Base-by-base conservation (phyloP, 805 yeast species). In the Schizosaccharomyces lindneri region DNA sequence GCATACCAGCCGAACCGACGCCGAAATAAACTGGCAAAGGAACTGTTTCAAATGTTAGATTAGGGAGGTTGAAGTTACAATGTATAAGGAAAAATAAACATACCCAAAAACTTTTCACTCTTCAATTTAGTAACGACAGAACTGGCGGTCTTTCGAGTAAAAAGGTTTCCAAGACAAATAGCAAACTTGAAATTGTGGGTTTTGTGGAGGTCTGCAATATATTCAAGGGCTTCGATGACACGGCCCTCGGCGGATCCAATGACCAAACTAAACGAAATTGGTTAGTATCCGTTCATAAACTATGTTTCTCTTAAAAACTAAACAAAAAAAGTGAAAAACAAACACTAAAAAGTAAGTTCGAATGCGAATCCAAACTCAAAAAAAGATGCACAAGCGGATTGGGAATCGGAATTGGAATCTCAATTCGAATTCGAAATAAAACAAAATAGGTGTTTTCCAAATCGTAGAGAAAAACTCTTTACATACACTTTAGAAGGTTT, bases 131-230 rank as follows among this genome's bases (percentile, higher is more conserved):
- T 6, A 51, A 51, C 57, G 17, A 17, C 63, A n/a, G 62, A 59
- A 1, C 32, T 39, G 15, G 55, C 62, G 1, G 62, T 55, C 21
- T 59, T 55, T 17, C 59, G 13, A n/a, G 62, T 36, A 41, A 65
- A 63, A 5, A 62, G 48, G 36, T 62, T 60, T 17, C 67, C 67
- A 31, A 63, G 61, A n/a, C 65, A 24, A 21, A 65, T 21, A 13
- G 62, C 39, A 15, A 63, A 63, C 29, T 65, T 65, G 43, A 65
- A 65, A n/a, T 6, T 64, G 65, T 32, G 67, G 63, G 5, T 62
- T 48, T 51, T 48, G 41, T 63, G 62, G 43, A 65, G 65, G 41
- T 62, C 63, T 4, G 62, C 48, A 21, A 63, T 64, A 29, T 63
- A 63, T 27, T 64, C 57, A 7, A 64, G 43, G 11, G 63, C 64